These are phyloP conservation scores for Scenedesmus sp. DNA, from an alignment of 163 green algal genomes.

Conservation along the genomic window DNA sequence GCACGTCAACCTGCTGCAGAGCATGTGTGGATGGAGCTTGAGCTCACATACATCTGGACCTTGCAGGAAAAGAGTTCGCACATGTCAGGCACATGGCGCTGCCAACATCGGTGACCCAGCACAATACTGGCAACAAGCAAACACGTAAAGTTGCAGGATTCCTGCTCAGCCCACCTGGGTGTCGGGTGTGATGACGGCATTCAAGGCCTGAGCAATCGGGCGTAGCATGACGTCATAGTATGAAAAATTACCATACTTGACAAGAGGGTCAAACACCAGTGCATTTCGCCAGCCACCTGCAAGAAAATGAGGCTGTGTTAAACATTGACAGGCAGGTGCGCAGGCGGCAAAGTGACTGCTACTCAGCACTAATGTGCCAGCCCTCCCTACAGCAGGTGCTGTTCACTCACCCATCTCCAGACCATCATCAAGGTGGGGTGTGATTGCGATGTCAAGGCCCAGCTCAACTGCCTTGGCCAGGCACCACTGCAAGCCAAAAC, in stretches of 20 bases:
- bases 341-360: too few relatives aligned
- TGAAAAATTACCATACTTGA: slow-evolving; percentile 28
- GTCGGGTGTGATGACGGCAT: slow-evolving; percentile 13
- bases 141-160: neutral
- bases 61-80: neutral
- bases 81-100: neutral
- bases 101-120: neutral
- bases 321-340: too few relatives aligned
- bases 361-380: too few relatives aligned
- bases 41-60: neutral
- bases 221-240: slow-evolving; percentile 44
- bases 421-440: slow-evolving; percentile 42
- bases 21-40: neutral
- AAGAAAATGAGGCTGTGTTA: neutral
- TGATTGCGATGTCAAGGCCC: slow-evolving; percentile 37
- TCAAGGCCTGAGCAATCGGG: slow-evolving; percentile 24
- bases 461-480: slow-evolving; percentile 28
- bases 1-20: neutral
- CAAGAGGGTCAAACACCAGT: slow-evolving; percentile 46
- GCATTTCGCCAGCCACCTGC: slow-evolving; percentile 46
- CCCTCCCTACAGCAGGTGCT: too few relatives aligned
- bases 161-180: neutral
- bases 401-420: slow-evolving; percentile 25
- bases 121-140: neutral
- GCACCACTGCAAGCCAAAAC: slow-evolving; percentile 48